phyloP scores from a whole-genome alignment of 108 stramenopile species.

The Ochromonas danica region DNA sequence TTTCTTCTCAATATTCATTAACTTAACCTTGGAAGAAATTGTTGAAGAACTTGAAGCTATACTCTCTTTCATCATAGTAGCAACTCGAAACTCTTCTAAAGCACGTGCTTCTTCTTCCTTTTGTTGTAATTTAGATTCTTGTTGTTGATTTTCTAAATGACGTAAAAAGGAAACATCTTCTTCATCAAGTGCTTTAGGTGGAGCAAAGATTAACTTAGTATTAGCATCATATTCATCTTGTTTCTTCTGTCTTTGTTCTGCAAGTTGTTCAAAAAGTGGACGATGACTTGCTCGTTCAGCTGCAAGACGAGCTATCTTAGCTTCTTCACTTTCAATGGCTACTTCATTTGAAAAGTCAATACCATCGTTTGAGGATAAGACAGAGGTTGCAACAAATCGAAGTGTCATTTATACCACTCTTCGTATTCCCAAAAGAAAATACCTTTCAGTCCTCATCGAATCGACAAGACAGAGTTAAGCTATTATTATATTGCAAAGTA shows the following conservation, averaged over 20 bases:
- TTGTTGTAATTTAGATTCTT: too few relatives aligned
- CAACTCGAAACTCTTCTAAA: too few relatives aligned
- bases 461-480: too few relatives aligned
- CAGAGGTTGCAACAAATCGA: not conserved
- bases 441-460: too few relatives aligned
- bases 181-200: conserved; percentile 41
- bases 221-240: conserved; percentile 40
- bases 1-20: too few relatives aligned
- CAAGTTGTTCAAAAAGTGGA: conserved; percentile 37
- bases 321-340: conserved; percentile 25
- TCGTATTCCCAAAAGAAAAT: too few relatives aligned
- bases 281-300: not conserved
- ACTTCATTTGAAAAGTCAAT: conserved; percentile 23
- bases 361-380: not conserved
- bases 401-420: conserved; percentile 12
- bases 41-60: too few relatives aligned
- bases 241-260: conserved; percentile 43
- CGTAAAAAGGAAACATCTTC: conserved; percentile 27
- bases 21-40: too few relatives aligned
- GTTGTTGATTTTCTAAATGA: not conserved
- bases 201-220: conserved; percentile 40
- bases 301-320: not conserved
- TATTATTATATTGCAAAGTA: too few relatives aligned
- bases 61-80: too few relatives aligned
- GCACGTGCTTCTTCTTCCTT: too few relatives aligned